Percentiles rank a stretch among this genome's conserved stretches.
Evolutionary conservation across 2,329 filamentous ascomycete genomes (phyloP).

Genomic region (Tricladium varicosporioides): DNA sequence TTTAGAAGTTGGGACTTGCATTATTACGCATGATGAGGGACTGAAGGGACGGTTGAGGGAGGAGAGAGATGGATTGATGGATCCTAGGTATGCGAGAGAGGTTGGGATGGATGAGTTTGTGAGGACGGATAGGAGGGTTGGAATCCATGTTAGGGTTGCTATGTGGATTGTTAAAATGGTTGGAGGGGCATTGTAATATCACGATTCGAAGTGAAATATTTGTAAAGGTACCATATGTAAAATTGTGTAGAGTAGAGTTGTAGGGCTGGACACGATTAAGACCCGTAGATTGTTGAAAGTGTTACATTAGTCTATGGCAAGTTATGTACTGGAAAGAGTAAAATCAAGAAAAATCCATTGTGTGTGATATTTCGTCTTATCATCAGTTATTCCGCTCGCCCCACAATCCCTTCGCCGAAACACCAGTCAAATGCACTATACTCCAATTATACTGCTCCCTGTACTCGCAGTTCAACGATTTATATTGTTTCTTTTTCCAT

Average conservation of each 20-base stretch:
- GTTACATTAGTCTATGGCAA: neutral
- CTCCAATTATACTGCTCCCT: neutral
- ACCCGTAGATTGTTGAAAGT: too few relatives aligned
- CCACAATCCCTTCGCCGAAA: neutral
- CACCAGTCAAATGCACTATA: neutral
- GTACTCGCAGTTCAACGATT: neutral
- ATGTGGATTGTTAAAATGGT: conserved; percentile 92
- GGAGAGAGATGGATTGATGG: conserved; percentile 78
- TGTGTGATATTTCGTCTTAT: neutral
- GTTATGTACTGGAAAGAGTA: neutral
- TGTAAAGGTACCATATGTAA: neutral
- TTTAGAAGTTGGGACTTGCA: conserved; percentile 82
- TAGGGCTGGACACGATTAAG: neutral
- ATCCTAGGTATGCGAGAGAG: conserved; percentile 64
- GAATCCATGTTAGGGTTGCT: conserved; percentile 78
- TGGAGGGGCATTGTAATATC: conserved; percentile 74
- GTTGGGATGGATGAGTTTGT: conserved; percentile 78
- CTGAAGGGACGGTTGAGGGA: conserved; percentile 72
- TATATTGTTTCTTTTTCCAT: neutral
- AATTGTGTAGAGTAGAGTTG: neutral
- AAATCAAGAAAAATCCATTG: neutral
- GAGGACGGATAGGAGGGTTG: conserved; percentile 77
- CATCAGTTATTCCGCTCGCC: neutral
- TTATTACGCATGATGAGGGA: conserved; percentile 74
- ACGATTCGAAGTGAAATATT: too few relatives aligned